Conservation (phyloP, 2,329 filamentous ascomycete genomes). For the Ophiostoma populinum region DNA sequence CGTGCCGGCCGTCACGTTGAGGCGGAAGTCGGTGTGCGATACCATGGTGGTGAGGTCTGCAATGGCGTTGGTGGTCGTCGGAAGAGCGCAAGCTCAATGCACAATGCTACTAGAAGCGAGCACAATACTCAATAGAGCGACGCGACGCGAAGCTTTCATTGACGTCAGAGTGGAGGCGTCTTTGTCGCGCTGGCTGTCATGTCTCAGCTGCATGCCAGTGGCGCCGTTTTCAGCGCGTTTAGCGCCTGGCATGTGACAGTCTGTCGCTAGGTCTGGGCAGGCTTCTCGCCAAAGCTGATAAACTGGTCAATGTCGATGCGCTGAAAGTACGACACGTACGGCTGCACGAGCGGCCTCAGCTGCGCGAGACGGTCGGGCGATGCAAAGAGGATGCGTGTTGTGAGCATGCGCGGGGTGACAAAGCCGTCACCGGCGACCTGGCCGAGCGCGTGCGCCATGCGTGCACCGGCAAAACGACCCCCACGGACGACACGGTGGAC, state of each 20-base stretch:
- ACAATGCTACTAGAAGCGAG: no score
- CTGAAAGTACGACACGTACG: constrained; percentile 42
- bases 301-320: constrained; percentile 41
- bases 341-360: constrained; percentile 56
- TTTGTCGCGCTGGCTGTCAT: not conserved
- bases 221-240: no score
- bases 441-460: constrained; percentile 47
- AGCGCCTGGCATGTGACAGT: no score
- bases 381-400: constrained; percentile 61
- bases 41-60: constrained; percentile 2
- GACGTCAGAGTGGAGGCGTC: constrained; percentile 1
- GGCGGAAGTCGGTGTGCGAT: constrained; percentile 45
- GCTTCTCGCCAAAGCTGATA: no score
- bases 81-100: not conserved
- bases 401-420: constrained; percentile 42
- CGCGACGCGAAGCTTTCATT: no score
- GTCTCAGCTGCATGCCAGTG: no score
- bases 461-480: constrained; percentile 51
- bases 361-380: constrained; percentile 64
- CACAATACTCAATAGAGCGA: no score
- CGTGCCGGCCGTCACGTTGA: constrained; percentile 68
- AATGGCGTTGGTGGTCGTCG: no score
- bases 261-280: no score
- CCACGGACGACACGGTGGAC: constrained; percentile 47
- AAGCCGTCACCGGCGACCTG: constrained; percentile 2